Evolutionary conservation across 78 protist species (phyloP), one percentile per base, ranked within the genome.

Genomic region (Diacronema lutheri): DNA sequence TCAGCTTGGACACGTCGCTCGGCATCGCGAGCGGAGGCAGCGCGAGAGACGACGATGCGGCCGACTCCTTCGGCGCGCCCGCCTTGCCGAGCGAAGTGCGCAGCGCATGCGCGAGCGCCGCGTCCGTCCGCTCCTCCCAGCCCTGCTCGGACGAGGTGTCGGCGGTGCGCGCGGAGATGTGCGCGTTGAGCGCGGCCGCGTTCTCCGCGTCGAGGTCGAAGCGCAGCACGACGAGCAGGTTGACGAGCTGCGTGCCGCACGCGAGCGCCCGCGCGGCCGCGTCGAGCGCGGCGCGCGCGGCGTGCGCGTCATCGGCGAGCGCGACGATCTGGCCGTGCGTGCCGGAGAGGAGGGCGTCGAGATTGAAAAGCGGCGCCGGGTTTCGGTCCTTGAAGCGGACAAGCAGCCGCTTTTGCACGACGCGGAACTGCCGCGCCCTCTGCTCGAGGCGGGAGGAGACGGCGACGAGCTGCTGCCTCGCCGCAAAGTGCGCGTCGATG

Each of bases 351-450:
- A 90, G 81, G 14, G 5, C 0, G 46, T 86, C 90, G 33, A 90
- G 76, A 31, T 37, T 26, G 5, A 21, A 3, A 13, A 90, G 29
- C 40, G 93, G 93, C 55, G 85, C 46, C 44, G 93, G 91, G 64
- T 83, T 87, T 4, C 88, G 71, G 60, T 90, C 93, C 60, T 88
- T 89, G 79, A 61, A 87, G 16, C 90, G 77, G 44, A 90, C 93
- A 6, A 88, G 80, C 56, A 87, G 76, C 10, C 93, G 83, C 87
- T 87, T 87, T 80, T 90, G 90, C 9, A 88, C 65, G 31, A 81
- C 83, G 41, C 90, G 64, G 57, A 90, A 80, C 87, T 90, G 88
- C 14, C 35, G 82, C 41, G 86, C 64, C 20, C 41, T 10, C 60
- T 13, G 23, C 33, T 62, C 86, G 31, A 83, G 68, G 25, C 5